Evolutionary conservation across 2,329 filamentous ascomycete genomes (phyloP).

Genomic region (Talaromyces sp.): DNA sequence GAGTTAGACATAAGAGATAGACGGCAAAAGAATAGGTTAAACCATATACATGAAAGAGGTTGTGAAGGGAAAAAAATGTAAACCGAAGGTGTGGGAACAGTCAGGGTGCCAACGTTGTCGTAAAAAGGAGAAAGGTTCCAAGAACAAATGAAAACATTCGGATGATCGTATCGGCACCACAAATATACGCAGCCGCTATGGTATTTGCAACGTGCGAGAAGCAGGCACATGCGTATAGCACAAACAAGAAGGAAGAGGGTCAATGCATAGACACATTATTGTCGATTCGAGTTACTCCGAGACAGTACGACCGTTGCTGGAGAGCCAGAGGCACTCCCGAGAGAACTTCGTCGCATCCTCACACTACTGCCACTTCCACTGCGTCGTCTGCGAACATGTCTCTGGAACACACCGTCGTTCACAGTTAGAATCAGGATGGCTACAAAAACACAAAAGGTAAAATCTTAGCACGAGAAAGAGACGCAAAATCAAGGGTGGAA

Average conservation of each 20-base stretch:
- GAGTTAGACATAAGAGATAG: conserved; percentile 12
- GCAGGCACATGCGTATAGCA: conserved; percentile 21
- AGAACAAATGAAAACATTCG: conserved; percentile 30
- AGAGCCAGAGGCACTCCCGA: conserved; percentile 36
- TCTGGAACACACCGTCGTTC: conserved; percentile 48
- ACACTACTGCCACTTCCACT: conserved; percentile 44
- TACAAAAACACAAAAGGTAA: conserved; percentile 27
- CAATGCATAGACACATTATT: conserved; percentile 25
- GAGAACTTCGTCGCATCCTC: conserved; percentile 40
- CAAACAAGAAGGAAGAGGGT: conserved; percentile 16
- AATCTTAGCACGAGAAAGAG: conserved; percentile 44
- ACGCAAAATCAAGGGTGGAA: conserved; percentile 24
- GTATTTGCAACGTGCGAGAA: conserved; percentile 30
- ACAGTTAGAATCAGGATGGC: conserved; percentile 46
- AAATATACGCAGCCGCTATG: conserved; percentile 41
- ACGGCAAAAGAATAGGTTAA: conserved; percentile 18
- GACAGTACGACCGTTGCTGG: conserved; percentile 37
- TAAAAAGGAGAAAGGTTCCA: conserved; percentile 24
- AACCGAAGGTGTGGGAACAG: conserved; percentile 3
- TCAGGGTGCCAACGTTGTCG: conserved; percentile 20
- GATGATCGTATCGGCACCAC: conserved; percentile 25
- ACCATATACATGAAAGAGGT: conserved; percentile 44
- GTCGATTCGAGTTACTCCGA: conserved; percentile 46
- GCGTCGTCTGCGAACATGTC: conserved; percentile 43
- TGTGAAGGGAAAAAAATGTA: conserved; percentile 27